A percentile compares a stretch with the other conserved stretches of the same genome.
These are phyloP conservation scores for Rubroshorea leprosula DNA, from an alignment of 345 rosid genomes.

Conservation along the genomic window DNA sequence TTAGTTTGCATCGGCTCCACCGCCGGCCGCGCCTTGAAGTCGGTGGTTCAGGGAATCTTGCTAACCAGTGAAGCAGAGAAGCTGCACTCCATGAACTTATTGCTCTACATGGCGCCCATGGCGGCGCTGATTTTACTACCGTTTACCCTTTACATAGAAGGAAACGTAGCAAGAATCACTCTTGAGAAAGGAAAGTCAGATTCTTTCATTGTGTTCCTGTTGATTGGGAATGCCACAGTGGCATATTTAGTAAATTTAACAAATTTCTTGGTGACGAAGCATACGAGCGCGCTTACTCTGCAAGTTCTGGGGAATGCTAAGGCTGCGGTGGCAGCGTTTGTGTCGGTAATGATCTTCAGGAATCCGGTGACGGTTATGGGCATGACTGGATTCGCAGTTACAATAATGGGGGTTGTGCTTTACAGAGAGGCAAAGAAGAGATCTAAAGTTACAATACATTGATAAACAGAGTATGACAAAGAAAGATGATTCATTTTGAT, in stretches of 20 bases:
- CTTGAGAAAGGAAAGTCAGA: constrained; percentile 72
- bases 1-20: constrained; percentile 88
- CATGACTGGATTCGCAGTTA: constrained; percentile 75
- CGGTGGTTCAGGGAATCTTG: constrained; percentile 84
- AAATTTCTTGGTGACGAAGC: constrained; percentile 94
- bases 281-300: constrained; percentile 91
- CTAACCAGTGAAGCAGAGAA: constrained; percentile 86
- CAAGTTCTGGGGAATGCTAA: constrained; percentile 99
- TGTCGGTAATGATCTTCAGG: constrained; percentile 83
- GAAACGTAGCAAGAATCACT: constrained; percentile 69
- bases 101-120: constrained; percentile 96
- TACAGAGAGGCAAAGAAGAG: constrained; percentile 99
- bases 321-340: constrained; percentile 94
- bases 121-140: constrained; percentile 86
- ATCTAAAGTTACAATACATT: constrained; percentile 63
- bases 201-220: constrained; percentile 58
- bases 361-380: constrained; percentile 98
- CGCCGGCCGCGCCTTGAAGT: constrained; percentile 92
- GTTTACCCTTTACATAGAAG: constrained; percentile 87
- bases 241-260: constrained; percentile 94
- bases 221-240: constrained; percentile 88
- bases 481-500: constrained; percentile 29
- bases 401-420: constrained; percentile 93
- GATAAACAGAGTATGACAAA: constrained; percentile 11
- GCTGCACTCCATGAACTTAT: constrained; percentile 89